Conservation (phyloP, 2,329 filamentous ascomycete genomes). For the Plectosphaerella plurivora region DNA sequence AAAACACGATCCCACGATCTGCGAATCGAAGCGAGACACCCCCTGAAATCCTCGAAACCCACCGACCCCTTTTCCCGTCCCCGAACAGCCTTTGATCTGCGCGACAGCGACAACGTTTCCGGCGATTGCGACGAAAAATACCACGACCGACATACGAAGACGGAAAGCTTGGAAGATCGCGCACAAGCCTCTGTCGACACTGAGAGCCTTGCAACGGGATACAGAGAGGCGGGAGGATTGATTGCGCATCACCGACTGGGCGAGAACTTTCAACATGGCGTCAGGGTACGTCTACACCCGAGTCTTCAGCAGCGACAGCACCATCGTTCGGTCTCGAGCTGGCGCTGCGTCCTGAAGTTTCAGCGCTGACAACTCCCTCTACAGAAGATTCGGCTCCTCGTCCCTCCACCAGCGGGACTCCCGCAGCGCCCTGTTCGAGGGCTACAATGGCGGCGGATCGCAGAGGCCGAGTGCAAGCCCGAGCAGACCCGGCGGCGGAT, state of each 20-base stretch:
- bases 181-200: too few species aligned
- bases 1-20: neutral
- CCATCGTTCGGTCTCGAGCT: neutral
- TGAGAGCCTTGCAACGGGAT: too few species aligned
- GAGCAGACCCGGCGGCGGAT: constrained; percentile 40
- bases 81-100: too few species aligned
- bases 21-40: neutral
- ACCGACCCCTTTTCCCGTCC: neutral
- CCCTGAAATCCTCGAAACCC: neutral
- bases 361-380: neutral
- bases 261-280: neutral
- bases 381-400: constrained; percentile 55
- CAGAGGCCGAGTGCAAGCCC: constrained; percentile 42
- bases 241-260: neutral
- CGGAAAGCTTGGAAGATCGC: too few species aligned
- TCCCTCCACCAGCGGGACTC: constrained; percentile 70
- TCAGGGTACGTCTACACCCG: constrained; percentile 1
- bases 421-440: constrained; percentile 70
- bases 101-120: too few species aligned
- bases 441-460: constrained; percentile 52
- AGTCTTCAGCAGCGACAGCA: neutral
- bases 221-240: too few species aligned
- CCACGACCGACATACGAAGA: too few species aligned
- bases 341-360: neutral
- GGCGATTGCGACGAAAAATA: too few species aligned